Percentiles rank a stretch among this genome's conserved stretches.
Evolutionary conservation across 2,329 filamentous ascomycete genomes (phyloP).

Genomic region (Fusarium humuli): DNA sequence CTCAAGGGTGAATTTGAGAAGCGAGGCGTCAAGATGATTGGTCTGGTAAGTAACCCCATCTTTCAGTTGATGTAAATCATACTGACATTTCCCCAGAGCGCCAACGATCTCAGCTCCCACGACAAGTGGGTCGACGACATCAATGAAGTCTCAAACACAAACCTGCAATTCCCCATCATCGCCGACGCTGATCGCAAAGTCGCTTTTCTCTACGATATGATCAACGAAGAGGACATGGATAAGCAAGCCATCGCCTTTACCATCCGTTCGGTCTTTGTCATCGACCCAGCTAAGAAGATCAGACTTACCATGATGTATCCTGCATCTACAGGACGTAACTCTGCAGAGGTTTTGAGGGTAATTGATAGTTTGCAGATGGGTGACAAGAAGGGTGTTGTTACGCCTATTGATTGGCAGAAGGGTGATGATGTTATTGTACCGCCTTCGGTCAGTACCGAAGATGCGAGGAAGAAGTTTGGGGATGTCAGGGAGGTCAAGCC

Average conservation of each 20-base stretch:
- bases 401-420: constrained; percentile 87
- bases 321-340: constrained; percentile 86
- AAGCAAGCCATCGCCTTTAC: constrained; percentile 93
- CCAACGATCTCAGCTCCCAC: constrained; percentile 13
- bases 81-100: not conserved
- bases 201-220: constrained; percentile 47
- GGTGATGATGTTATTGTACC: constrained; percentile 93
- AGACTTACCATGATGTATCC: constrained; percentile 92
- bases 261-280: constrained; percentile 92
- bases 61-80: rapidly evolving
- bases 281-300: constrained; percentile 92
- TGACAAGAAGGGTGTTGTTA: constrained; percentile 87
- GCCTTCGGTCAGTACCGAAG: constrained; percentile 80
- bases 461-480: constrained; percentile 89
- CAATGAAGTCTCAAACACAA: constrained; percentile 18
- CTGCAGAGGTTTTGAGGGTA: constrained; percentile 79
- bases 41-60: not conserved
- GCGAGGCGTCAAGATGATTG: constrained; percentile 12
- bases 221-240: constrained; percentile 82
- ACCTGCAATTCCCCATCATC: constrained; percentile 20
- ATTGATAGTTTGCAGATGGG: constrained; percentile 82
- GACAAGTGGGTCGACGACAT: constrained; percentile 23
- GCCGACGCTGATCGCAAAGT: constrained; percentile 22
- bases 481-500: constrained; percentile 74
- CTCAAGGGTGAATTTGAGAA: not conserved